Evolutionary conservation across 2,329 filamentous ascomycete species (phyloP).

Genomic region (Curvularia sp.): DNA sequence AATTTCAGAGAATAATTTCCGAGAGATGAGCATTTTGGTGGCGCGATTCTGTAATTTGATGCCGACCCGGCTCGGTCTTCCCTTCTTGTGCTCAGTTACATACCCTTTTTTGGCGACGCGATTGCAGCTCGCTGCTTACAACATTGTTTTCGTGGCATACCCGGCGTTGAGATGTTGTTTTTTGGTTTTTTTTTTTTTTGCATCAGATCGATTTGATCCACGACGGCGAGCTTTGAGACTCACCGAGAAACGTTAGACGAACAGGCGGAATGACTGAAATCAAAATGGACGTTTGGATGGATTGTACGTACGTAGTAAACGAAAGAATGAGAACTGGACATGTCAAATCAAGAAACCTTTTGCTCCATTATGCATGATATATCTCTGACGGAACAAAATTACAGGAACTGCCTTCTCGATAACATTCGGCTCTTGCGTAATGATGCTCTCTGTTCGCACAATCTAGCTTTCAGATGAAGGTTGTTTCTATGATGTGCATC

Average conservation of each 20-base stretch:
- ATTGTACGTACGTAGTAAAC: constrained; percentile 41
- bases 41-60: constrained; percentile 35
- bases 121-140: constrained; percentile 38
- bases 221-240: constrained; percentile 13
- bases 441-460: neutral
- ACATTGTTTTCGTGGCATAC: constrained; percentile 39
- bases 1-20: constrained; percentile 18
- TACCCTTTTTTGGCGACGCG: constrained; percentile 38
- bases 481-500: constrained; percentile 7
- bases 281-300: constrained; percentile 29
- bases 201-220: constrained; percentile 24
- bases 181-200: constrained; percentile 17
- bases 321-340: constrained; percentile 33
- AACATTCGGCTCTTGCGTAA: neutral
- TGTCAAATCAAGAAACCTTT: constrained; percentile 17
- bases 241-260: constrained; percentile 15
- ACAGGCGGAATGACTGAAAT: constrained; percentile 20
- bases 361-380: neutral
- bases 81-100: constrained; percentile 38
- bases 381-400: neutral
- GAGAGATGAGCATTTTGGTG: constrained; percentile 23
- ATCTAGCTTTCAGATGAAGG: neutral
- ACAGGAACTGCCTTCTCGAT: neutral
- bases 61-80: constrained; percentile 38
- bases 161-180: constrained; percentile 35